Percentiles rank a stretch among this genome's conserved stretches.
phyloP scores from a whole-genome alignment of 2,329 filamentous ascomycete genomes.

The Cladosporium phlei region DNA sequence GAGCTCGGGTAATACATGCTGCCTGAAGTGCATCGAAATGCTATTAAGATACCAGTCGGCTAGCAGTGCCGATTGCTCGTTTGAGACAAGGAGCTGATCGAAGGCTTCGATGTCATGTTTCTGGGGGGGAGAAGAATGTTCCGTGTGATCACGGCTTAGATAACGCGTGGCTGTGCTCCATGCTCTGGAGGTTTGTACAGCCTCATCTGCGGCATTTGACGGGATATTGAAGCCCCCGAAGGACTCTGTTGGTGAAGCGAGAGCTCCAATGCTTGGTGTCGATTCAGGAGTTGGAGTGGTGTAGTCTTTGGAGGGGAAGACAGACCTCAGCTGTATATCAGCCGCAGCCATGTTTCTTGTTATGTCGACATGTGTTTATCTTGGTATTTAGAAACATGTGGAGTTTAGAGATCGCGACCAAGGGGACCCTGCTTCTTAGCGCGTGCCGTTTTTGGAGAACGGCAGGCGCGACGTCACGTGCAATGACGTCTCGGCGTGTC shows the following conservation, averaged over 20 bases:
- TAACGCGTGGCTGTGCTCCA: slow-evolving; percentile 46
- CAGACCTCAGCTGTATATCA: slow-evolving; percentile 24
- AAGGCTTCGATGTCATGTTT: slow-evolving; percentile 17
- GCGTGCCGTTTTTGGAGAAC: no score
- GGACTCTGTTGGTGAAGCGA: slow-evolving; percentile 34
- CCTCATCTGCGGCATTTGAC: slow-evolving; percentile 34
- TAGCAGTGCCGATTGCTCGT: slow-evolving; percentile 15
- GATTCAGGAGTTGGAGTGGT: slow-evolving; percentile 42
- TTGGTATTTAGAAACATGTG: no score
- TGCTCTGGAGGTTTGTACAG: slow-evolving; percentile 35
- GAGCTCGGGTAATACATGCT: slow-evolving; percentile 23
- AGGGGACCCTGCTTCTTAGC: no score
- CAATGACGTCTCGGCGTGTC: no score
- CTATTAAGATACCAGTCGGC: slow-evolving; percentile 45
- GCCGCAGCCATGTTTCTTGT: not conserved
- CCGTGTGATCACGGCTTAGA: slow-evolving; percentile 20
- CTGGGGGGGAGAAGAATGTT: not conserved
- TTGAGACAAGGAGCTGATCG: slow-evolving; percentile 13
- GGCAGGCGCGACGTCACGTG: no score
- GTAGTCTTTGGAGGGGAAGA: slow-evolving; percentile 42
- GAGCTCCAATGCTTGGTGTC: slow-evolving; percentile 39
- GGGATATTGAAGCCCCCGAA: slow-evolving; percentile 38
- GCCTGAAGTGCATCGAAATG: slow-evolving; percentile 39
- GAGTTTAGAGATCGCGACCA: no score
- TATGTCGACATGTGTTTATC: not conserved